These are phyloP conservation scores for Pseudocercospora ulei DNA, from an alignment of 2,329 filamentous ascomycete species.

Conservation along the genomic window DNA sequence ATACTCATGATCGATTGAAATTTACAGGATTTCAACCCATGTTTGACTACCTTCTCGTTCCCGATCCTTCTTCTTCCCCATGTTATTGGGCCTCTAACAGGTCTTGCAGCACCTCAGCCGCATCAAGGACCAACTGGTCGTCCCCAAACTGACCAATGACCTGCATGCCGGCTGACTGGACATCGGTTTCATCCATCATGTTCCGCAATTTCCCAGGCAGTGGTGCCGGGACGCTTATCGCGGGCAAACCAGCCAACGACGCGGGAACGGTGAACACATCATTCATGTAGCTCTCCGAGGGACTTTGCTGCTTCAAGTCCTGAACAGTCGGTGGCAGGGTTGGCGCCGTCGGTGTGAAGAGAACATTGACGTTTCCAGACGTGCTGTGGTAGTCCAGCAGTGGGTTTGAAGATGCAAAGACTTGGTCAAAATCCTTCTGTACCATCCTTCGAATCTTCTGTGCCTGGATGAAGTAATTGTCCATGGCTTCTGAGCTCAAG, in stretches of 20 bases:
- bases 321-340: constrained; percentile 58
- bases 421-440: constrained; percentile 71
- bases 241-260: constrained; percentile 80
- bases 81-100: too few species aligned
- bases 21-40: too few species aligned
- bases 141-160: constrained; percentile 74
- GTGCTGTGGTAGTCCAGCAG: constrained; percentile 40
- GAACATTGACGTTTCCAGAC: constrained; percentile 61
- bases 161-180: constrained; percentile 54
- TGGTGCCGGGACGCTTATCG: constrained; percentile 67
- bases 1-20: too few species aligned
- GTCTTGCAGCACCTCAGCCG: constrained; percentile 45
- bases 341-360: constrained; percentile 80
- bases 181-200: constrained; percentile 27
- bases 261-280: constrained; percentile 95
- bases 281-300: constrained; percentile 65
- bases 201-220: constrained; percentile 22
- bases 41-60: too few species aligned
- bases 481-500: constrained; percentile 77
- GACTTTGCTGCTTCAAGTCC: constrained; percentile 42
- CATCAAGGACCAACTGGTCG: constrained; percentile 53
- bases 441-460: constrained; percentile 79
- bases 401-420: constrained; percentile 62
- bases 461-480: constrained; percentile 94
- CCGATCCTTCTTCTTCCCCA: too few species aligned